A percentile compares a stretch with the other conserved stretches of the same genome.
Conservation (phyloP, 768 basidiomycete genomes). For the Suillus bovinus region DNA sequence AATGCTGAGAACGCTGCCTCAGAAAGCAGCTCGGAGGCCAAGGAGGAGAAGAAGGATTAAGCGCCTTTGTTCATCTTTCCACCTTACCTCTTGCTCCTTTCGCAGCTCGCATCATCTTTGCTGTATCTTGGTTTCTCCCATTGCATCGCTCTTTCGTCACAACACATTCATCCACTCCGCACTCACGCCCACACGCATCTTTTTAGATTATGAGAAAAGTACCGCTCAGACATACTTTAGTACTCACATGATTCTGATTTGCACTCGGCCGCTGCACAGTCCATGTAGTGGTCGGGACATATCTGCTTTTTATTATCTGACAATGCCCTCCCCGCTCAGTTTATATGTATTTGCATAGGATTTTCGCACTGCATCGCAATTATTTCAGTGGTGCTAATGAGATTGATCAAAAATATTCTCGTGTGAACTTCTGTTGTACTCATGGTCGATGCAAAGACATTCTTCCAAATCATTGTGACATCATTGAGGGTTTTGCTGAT, state of each 20-base stretch:
- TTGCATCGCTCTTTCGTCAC: constrained; percentile 7
- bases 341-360: neutral
- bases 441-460: too few relatives aligned
- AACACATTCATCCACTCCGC: constrained; percentile 5
- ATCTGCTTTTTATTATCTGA: constrained; percentile 6
- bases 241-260: constrained; percentile 6
- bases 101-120: neutral
- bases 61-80: constrained; percentile 9
- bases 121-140: neutral
- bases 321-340: constrained; percentile 5
- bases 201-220: constrained; percentile 31
- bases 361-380: neutral
- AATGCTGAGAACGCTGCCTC: constrained; percentile 62
- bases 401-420: too few relatives aligned
- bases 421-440: too few relatives aligned
- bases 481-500: too few relatives aligned
- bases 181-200: constrained; percentile 27
- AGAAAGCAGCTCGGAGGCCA: constrained; percentile 42
- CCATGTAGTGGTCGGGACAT: neutral
- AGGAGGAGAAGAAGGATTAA: constrained; percentile 87
- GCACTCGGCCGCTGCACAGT: neutral
- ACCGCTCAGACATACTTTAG: constrained; percentile 17
- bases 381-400: neutral
- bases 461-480: too few relatives aligned
- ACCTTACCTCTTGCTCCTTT: neutral